These are phyloP conservation scores for Geotrichum australiense DNA, from an alignment of 1,139 yeast genomes.

Conservation along the genomic window DNA sequence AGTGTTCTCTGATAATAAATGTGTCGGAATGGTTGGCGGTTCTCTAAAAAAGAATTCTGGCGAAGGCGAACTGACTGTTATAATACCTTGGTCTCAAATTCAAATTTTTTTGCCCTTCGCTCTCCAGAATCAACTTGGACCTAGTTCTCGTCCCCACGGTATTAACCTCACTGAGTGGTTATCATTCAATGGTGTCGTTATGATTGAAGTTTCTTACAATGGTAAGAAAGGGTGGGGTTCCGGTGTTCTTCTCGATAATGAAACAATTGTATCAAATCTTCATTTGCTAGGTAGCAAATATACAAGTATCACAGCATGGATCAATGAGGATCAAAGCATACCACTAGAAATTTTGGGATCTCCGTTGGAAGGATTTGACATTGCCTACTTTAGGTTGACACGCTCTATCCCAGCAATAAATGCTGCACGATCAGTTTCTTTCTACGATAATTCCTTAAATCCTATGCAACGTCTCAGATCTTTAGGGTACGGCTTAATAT, in stretches of 20 bases:
- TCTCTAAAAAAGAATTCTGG: slow-evolving; percentile 46
- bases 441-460: slow-evolving; percentile 17
- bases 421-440: slow-evolving; percentile 15
- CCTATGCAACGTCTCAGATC: slow-evolving; percentile 41
- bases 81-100: slow-evolving; percentile 45
- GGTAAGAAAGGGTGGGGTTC: slow-evolving; percentile 39
- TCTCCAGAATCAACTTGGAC: background rate
- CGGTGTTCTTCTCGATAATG: slow-evolving; percentile 37
- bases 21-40: slow-evolving; percentile 51
- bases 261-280: slow-evolving; percentile 39
- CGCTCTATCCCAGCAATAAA: slow-evolving; percentile 15
- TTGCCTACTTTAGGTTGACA: slow-evolving; percentile 30
- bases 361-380: slow-evolving; percentile 35
- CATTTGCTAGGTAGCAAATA: slow-evolving; percentile 37
- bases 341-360: slow-evolving; percentile 23
- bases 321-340: slow-evolving; percentile 19
- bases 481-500: slow-evolving; percentile 54
- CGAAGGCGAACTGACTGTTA: slow-evolving; percentile 52
- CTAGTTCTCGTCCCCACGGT: slow-evolving; percentile 1
- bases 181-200: slow-evolving; percentile 22
- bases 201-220: slow-evolving; percentile 21
- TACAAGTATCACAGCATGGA: slow-evolving; percentile 27
- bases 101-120: slow-evolving; percentile 14
- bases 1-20: slow-evolving; percentile 31
- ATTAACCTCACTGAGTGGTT: slow-evolving; percentile 15